Conservation (phyloP, 129 eudicot genomes). For the Glebionis coronaria region DNA sequence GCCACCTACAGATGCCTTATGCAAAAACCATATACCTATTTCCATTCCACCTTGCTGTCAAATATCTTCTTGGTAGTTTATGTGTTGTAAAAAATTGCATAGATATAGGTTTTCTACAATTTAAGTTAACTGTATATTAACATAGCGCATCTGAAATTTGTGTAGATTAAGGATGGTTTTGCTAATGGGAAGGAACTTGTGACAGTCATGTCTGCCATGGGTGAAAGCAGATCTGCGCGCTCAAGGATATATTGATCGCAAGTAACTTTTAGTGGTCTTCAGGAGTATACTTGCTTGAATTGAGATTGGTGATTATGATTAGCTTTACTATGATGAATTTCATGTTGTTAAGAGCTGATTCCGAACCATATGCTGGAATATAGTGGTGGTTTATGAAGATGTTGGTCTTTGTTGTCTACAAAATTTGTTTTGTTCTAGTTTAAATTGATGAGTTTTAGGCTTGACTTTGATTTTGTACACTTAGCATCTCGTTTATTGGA, state of each 20-base stretch:
- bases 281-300: not conserved
- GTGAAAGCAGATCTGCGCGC: conserved; percentile 76
- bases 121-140: not conserved
- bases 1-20: too few species aligned
- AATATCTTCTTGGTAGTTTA: too few species aligned
- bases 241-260: conserved; percentile 88
- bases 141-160: not conserved
- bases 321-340: conserved; percentile 21
- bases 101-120: not conserved
- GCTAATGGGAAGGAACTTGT: conserved; percentile 83
- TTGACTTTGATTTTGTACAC: conserved; percentile 11
- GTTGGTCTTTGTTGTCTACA: conserved; percentile 20
- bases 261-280: conserved; percentile 25
- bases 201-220: conserved; percentile 88
- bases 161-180: too few species aligned
- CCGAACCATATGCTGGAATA: conserved; percentile 15
- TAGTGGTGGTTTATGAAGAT: conserved; percentile 19
- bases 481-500: conserved; percentile 18
- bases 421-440: conserved; percentile 12
- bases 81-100: too few species aligned
- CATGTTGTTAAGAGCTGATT: conserved; percentile 5
- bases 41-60: too few species aligned
- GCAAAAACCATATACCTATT: too few species aligned
- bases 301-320: conserved; percentile 4
- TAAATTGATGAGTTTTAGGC: not conserved